Conservation (phyloP, 352 stramenopile species). For the Phytophthora nicotianae region DNA sequence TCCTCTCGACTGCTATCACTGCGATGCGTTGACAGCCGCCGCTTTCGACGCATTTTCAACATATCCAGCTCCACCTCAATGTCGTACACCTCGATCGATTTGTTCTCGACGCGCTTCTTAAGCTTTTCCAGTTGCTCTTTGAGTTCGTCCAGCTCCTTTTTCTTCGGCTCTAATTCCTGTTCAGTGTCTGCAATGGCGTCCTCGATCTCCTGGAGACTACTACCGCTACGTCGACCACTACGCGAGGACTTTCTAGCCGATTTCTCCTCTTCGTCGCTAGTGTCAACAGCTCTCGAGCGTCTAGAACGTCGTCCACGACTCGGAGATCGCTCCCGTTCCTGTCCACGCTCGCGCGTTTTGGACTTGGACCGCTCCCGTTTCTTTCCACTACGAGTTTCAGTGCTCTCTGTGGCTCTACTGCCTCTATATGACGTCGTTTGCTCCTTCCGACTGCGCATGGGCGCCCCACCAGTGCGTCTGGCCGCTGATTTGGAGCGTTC, state of each 20-base stretch:
- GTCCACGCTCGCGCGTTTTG: slow-evolving; percentile 14
- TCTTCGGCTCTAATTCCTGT: slow-evolving; percentile 46
- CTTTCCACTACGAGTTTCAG: slow-evolving; percentile 14
- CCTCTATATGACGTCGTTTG: neutral
- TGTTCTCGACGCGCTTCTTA: slow-evolving; percentile 46
- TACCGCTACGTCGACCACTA: slow-evolving; percentile 17
- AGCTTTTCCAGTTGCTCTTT: slow-evolving; percentile 43
- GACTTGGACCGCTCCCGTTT: slow-evolving; percentile 31
- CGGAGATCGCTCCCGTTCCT: slow-evolving; percentile 25
- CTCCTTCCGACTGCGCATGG: slow-evolving; percentile 9
- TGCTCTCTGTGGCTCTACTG: slow-evolving; percentile 11
- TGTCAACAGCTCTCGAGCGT: slow-evolving; percentile 6
- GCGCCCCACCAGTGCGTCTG: slow-evolving; percentile 29
- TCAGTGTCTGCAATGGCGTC: slow-evolving; percentile 51
- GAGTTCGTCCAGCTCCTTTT: slow-evolving; percentile 51
- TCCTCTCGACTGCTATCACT: slow-evolving; percentile 17
- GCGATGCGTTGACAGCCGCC: slow-evolving; percentile 25
- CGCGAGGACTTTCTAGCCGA: slow-evolving; percentile 5
- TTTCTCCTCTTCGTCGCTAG: slow-evolving; percentile 28
- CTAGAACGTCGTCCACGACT: slow-evolving; percentile 22
- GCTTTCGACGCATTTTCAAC: slow-evolving; percentile 59
- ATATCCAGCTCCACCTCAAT: slow-evolving; percentile 67
- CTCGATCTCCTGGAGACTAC: slow-evolving; percentile 51
- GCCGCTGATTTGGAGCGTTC: slow-evolving; percentile 44
- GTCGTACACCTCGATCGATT: slow-evolving; percentile 72